Evolutionary conservation across 208 protist species (phyloP), one percentile per base, ranked within the genome.

Genomic region (Wallacemonas rigidus): DNA sequence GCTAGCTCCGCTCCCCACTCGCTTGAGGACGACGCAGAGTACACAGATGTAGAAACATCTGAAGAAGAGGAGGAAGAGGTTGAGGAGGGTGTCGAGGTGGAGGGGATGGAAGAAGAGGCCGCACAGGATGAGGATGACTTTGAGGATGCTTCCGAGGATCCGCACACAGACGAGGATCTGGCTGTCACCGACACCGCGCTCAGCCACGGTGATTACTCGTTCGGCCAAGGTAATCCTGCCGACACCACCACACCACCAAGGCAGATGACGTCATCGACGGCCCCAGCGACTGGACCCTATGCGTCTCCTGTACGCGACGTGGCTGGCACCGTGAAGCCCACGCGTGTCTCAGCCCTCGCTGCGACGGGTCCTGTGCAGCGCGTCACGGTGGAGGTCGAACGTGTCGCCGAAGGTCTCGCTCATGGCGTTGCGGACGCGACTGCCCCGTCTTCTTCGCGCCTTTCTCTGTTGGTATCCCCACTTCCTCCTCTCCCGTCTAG

Each of bases 21-120:
- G 41, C 4, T 51, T 15, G 60, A 38, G 5, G 60, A 65, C n/a
- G 60, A 57, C 0, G 47, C 12, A 8, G 64, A 54, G 35, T 50
- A 45, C 39, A 39, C 47, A 9, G 39, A 65, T 58, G 17, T 38
- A 1, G 71, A 58, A 44, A 39, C 9, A 17, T 44, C 9, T 39
- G 43, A 67, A 5, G 12, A 78, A 60, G 72, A 63, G 40, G 45
- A 38, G 2, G 74, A 79, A 54, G 63, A 41, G 17, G 60, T 14
- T 14, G 71, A 72, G 35, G 54, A 67, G 15, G 67, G 62, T 9
- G 14, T 55, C 44, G n/a, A 44, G 9, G 70, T 61, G 2, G 51
- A 64, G 15, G 61, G n/a, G 43, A 70, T 70, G 41, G 63, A 69
- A 61, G 70, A 80, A 36, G 48, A 51, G 43, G 69, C 17, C 15